Percentiles rank a stretch among this genome's conserved stretches.
phyloP scores from a whole-genome alignment of 495 filamentous ascomycete genomes.

The Barbatosphaeria neglecta region DNA sequence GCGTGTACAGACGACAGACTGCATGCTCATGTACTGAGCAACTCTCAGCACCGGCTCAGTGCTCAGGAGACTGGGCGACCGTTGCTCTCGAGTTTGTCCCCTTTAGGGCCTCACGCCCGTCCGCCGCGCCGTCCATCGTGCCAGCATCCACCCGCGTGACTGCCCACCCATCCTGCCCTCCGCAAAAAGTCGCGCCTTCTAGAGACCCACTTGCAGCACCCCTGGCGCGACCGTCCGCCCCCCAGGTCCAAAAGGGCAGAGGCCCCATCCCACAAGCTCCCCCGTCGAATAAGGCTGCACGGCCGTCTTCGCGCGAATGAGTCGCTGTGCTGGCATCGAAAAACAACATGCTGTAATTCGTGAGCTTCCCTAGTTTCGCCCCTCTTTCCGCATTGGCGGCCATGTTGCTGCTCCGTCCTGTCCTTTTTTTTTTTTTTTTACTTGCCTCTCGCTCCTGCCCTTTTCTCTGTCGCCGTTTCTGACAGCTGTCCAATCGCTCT shows the following conservation, averaged over 20 bases:
- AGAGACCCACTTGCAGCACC: too few relatives aligned
- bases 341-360: slow-evolving; percentile 1
- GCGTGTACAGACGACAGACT: too few relatives aligned
- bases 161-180: too few relatives aligned
- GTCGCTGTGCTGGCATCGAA: not conserved
- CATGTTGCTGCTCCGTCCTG: not conserved
- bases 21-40: too few relatives aligned
- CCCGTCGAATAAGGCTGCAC: not conserved
- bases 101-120: too few relatives aligned
- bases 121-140: not conserved
- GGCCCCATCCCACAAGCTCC: not conserved
- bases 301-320: not conserved
- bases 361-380: not conserved
- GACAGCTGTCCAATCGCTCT: not conserved
- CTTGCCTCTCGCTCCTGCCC: not conserved
- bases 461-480: not conserved
- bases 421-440: not conserved
- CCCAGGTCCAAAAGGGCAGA: not conserved
- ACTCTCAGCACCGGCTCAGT: too few relatives aligned
- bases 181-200: not conserved
- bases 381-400: not conserved
- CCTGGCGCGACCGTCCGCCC: too few relatives aligned
- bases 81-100: too few relatives aligned
- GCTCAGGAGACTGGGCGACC: too few relatives aligned
- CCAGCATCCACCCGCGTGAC: not conserved